Evolutionary conservation across 208 protist species (phyloP), one percentile per base, ranked within the genome.

Genomic region (Leishmania mexicana): DNA sequence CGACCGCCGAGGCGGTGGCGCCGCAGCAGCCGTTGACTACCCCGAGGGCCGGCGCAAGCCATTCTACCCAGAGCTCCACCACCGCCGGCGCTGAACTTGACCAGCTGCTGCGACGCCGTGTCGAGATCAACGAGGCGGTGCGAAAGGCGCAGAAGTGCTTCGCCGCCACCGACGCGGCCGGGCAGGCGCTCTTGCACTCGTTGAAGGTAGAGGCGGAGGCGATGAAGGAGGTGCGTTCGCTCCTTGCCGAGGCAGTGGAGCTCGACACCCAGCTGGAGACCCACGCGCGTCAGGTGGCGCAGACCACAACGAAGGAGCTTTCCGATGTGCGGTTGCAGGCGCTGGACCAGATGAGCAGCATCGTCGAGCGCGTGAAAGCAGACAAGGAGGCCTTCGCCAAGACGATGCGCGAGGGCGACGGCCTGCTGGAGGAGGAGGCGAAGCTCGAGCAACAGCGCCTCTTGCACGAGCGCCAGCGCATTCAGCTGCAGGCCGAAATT

Each of bases 401-500:
- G 64, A 86, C 85, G 1, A 75, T 87, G 76, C 82, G 62, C 35
- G 85, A 92, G 64, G 92, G 89, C 24, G 87, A 90, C 38, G 60
- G 38, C 13, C 84, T 95, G 19, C 81, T 95, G 65, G 81, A 89
- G 8, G 80, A 88, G 70, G 92, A 95, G 78, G 90, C 92, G 8
- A 76, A 88, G 80, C 82, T 95, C 19, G 92, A 95, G 81, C 83
- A 86, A 60, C 75, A 87, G 51, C 92, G 92, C 1, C 87, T 95
- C 13, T 28, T 91, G 67, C 72, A 75, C 13, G 92, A 95, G 83
- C 87, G 87, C 5, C 89, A 93, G 75, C 92, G 92, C 72, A 95
- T 95, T 58, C 85, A 92, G 78, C 72, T 95, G 42, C 88, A 95
- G 82, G 92, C 88, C 2, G 92, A 95, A 81, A 74, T 93, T n/a